Conservation (phyloP, 257 asterid genomes). For the Przewalskia tangutica region DNA sequence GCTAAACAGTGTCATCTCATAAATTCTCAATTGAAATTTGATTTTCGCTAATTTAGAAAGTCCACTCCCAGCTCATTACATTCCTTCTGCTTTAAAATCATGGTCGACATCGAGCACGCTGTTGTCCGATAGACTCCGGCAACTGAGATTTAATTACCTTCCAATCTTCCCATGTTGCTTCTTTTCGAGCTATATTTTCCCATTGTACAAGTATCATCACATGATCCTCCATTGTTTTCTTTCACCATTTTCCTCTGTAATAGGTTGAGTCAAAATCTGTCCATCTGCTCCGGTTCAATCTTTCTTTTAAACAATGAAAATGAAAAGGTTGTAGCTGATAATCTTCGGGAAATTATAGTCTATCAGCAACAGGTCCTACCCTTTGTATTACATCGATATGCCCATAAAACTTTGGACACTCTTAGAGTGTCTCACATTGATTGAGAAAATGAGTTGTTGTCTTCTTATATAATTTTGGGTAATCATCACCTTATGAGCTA, state of each 20-base stretch:
- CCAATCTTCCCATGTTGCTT: neutral
- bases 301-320: neutral
- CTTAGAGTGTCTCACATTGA: neutral
- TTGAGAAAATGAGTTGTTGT: neutral
- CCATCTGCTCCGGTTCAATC: neutral
- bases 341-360: neutral
- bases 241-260: neutral
- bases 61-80: neutral
- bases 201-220: neutral
- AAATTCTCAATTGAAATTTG: neutral
- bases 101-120: neutral
- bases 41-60: neutral
- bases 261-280: neutral
- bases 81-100: neutral
- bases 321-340: neutral
- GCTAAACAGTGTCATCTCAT: neutral
- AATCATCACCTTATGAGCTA: neutral
- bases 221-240: neutral
- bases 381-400: neutral
- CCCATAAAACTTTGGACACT: neutral
- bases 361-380: neutral
- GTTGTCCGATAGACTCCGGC: neutral
- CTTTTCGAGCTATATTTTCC: neutral
- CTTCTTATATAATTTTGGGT: neutral
- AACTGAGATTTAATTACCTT: neutral